phyloP scores from a whole-genome alignment of 345 rosid genomes.

The Corchorus olitorius region DNA sequence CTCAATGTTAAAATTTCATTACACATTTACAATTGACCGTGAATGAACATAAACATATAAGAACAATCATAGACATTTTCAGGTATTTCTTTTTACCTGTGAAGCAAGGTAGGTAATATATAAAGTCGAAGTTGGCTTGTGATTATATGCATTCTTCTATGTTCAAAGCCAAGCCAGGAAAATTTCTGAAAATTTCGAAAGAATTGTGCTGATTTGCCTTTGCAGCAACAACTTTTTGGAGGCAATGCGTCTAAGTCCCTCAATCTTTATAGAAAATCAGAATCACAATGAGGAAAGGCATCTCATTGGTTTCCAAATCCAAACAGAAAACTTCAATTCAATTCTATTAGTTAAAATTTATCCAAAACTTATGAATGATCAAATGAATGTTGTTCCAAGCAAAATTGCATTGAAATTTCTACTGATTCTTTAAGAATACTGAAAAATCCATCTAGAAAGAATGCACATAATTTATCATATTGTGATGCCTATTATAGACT shows the following conservation, averaged over 20 bases:
- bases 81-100: not conserved
- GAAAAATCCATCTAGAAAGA: too few relatives aligned
- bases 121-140: not conserved
- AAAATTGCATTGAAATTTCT: too few relatives aligned
- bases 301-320: too few relatives aligned
- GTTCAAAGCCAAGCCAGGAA: not conserved
- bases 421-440: too few relatives aligned
- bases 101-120: not conserved
- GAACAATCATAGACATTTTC: not conserved
- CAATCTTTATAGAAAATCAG: constrained; percentile 38
- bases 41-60: not conserved
- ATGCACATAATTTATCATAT: too few relatives aligned
- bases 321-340: too few relatives aligned
- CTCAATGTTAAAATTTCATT: not conserved
- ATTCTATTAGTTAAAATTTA: too few relatives aligned
- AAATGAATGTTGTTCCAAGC: too few relatives aligned
- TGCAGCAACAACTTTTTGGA: too few relatives aligned
- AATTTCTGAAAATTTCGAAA: not conserved
- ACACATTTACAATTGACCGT: not conserved
- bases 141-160: not conserved
- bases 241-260: too few relatives aligned
- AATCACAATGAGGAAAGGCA: not conserved
- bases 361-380: too few relatives aligned
- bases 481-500: too few relatives aligned
- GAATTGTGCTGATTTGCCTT: constrained; percentile 17